Conservation (phyloP, 192 early-diverging fungal genomes). For the Entomortierella lignicola region DNA sequence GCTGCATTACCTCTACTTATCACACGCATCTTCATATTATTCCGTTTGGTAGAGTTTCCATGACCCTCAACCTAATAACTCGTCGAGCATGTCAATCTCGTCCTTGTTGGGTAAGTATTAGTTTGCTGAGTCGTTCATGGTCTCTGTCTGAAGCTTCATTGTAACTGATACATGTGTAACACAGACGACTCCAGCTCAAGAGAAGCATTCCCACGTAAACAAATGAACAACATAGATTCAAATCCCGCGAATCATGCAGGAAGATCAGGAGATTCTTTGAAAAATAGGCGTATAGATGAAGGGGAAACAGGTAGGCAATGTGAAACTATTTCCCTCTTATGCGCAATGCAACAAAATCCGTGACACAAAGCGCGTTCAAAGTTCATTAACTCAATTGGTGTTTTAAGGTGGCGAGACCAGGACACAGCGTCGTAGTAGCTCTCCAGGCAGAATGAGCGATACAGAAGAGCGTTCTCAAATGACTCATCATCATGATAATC, state of each 20-base stretch:
- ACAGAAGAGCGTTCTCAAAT: neutral
- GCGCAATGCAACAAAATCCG: too few species aligned
- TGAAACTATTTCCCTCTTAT: neutral
- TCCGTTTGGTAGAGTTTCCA: neutral
- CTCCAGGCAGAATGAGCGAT: neutral
- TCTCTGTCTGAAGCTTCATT: neutral
- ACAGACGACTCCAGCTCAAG: conserved; percentile 6
- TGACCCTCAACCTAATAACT: neutral
- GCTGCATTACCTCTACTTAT: neutral
- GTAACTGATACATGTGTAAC: neutral
- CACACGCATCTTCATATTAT: neutral
- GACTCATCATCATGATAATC: neutral
- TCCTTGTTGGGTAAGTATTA: conserved; percentile 40
- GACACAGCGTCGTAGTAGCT: conserved; percentile 2
- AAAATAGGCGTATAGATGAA: neutral
- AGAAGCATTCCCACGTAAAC: conserved; percentile 6
- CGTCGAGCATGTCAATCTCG: conserved; percentile 45
- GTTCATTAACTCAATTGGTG: neutral
- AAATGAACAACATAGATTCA: neutral
- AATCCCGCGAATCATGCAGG: conserved; percentile 5
- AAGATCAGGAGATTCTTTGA: conserved; percentile 2
- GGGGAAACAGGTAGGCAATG: neutral
- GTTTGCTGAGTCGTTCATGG: neutral
- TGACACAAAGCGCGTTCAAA: neutral
- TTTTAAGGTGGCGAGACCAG: conserved; percentile 1